Evolutionary conservation across 495 filamentous ascomycete species (phyloP).

Genomic region (Trichoderma reesei): DNA sequence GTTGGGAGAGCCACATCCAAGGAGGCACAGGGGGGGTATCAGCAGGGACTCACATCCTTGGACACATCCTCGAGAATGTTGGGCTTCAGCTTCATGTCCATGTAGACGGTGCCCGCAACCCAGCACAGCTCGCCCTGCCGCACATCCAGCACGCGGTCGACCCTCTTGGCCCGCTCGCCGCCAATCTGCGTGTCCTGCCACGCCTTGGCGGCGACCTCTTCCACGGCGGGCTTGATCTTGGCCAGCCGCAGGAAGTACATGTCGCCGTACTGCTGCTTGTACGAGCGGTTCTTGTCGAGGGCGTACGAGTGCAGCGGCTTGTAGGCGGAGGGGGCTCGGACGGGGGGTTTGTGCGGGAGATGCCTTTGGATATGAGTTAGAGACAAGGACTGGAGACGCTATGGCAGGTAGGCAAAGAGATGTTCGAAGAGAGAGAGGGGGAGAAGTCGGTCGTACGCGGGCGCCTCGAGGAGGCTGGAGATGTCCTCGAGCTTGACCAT

Average conservation of each 20-base stretch:
- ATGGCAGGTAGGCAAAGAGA: neutral
- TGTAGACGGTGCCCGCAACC: conserved; percentile 89
- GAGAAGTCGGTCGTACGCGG: conserved; percentile 18
- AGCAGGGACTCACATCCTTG: conserved; percentile 59
- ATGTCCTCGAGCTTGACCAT: conserved; percentile 22
- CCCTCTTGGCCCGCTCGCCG: conserved; percentile 60
- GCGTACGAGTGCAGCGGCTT: conserved; percentile 63
- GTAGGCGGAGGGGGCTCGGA: conserved; percentile 53
- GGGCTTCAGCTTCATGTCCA: conserved; percentile 94
- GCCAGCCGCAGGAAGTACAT: conserved; percentile 92
- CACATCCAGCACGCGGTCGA: conserved; percentile 87
- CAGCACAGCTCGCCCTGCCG: conserved; percentile 93
- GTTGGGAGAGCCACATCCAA: neutral
- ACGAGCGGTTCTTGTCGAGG: conserved; percentile 63
- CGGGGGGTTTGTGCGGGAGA: conserved; percentile 23
- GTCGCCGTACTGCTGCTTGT: conserved; percentile 91
- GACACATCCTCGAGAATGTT: conserved; percentile 93
- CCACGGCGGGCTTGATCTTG: conserved; percentile 76
- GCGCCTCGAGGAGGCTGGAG: conserved; percentile 26
- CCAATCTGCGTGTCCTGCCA: conserved; percentile 76
- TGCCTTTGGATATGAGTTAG: conserved; percentile 22
- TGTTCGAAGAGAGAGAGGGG: neutral
- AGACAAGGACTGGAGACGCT: neutral
- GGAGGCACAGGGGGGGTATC: too few species aligned
- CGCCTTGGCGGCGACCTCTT: conserved; percentile 57